A percentile compares a stretch with the other conserved stretches of the same genome.
phyloP scores from a whole-genome alignment of 208 protist genomes.

The Acanthamoeba lenticulata region DNA sequence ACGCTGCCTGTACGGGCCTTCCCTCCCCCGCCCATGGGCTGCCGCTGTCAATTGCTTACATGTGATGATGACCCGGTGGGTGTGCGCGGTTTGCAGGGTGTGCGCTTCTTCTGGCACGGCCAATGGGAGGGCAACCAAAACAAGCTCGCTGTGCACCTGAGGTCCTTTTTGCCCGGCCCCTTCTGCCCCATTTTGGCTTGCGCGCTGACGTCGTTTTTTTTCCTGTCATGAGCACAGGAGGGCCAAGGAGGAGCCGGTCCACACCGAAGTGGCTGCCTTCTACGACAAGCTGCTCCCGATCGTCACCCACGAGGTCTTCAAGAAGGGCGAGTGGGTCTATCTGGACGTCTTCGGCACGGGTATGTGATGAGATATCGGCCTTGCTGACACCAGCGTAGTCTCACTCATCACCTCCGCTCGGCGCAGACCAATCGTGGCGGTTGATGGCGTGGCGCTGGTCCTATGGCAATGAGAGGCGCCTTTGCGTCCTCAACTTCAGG shows the following conservation, averaged over 20 bases:
- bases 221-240: background rate
- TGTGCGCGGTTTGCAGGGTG: background rate
- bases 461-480: slow-evolving; percentile 77
- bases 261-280: slow-evolving; percentile 68
- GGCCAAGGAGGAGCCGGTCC: background rate
- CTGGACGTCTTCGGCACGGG: slow-evolving; percentile 65
- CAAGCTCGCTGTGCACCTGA: slow-evolving; percentile 85
- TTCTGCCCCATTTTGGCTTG: too few relatives aligned
- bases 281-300: slow-evolving; percentile 82
- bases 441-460: slow-evolving; percentile 82
- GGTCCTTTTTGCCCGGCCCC: slow-evolving; percentile 76
- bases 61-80: background rate
- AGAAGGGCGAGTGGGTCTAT: slow-evolving; percentile 76
- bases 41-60: background rate
- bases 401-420: background rate
- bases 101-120: slow-evolving; percentile 79
- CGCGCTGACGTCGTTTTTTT: too few relatives aligned
- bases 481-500: slow-evolving; percentile 84
- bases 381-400: background rate
- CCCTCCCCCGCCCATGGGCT: background rate
- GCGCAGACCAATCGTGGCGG: slow-evolving; percentile 69
- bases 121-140: slow-evolving; percentile 84
- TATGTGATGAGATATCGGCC: background rate
- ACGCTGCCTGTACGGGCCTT: slow-evolving; percentile 85
- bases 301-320: slow-evolving; percentile 76